Evolutionary conservation across 1,284 basidiomycete genomes (phyloP).

Genomic region (Phaffia rhodozyma): DNA sequence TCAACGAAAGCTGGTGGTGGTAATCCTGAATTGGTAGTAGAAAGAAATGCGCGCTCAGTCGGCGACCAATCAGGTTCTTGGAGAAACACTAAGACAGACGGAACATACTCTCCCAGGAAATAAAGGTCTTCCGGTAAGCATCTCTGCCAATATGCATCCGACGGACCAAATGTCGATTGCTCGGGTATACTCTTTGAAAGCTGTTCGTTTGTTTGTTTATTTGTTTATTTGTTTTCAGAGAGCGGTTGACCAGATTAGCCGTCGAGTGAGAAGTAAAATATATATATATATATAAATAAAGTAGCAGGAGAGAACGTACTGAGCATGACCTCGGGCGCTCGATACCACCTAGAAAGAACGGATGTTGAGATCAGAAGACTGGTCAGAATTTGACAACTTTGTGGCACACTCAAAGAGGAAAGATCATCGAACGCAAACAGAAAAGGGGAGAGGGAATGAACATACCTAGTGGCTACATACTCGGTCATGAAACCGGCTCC

Average conservation of each 20-base stretch:
- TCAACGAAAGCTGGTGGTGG: conserved; percentile 42
- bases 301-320: conserved; percentile 35
- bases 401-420: no score
- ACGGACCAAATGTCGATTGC: conserved; percentile 91
- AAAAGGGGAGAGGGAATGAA: no score
- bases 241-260: no score
- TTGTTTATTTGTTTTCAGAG: no score
- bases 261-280: neutral
- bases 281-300: no score
- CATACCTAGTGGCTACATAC: no score
- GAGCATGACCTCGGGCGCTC: conserved; percentile 89
- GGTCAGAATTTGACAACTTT: no score
- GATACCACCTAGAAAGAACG: conserved; percentile 86
- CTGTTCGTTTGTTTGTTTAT: no score
- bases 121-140: conserved; percentile 77
- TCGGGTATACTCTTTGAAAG: conserved; percentile 84
- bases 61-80: conserved; percentile 8
- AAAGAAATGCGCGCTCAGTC: neutral
- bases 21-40: conserved; percentile 27
- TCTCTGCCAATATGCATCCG: conserved; percentile 85
- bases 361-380: conserved; percentile 43
- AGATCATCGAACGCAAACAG: no score
- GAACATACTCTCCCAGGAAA: conserved; percentile 78
- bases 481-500: conserved; percentile 88
- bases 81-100: conserved; percentile 18